Evolutionary conservation across 768 basidiomycete genomes (phyloP).

Genomic region (Russula sp.): DNA sequence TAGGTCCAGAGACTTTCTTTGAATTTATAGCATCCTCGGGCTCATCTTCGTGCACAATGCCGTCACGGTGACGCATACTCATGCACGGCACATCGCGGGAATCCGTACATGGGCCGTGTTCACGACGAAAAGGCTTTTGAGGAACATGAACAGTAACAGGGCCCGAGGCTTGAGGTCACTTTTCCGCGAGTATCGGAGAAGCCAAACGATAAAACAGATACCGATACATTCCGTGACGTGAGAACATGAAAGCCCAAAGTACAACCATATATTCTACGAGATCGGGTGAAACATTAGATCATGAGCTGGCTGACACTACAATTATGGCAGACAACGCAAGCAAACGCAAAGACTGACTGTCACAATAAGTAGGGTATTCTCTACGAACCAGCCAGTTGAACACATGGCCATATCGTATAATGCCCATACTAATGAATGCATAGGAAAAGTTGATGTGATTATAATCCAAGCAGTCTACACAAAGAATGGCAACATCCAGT

Average conservation of each 20-base stretch:
- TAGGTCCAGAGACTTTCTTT: too few relatives aligned
- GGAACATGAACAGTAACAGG: conserved; percentile 14
- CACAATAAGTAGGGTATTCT: conserved; percentile 6
- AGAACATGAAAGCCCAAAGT: conserved; percentile 6
- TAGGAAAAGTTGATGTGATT: background rate
- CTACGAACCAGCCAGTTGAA: conserved; percentile 1
- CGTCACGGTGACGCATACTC: too few relatives aligned
- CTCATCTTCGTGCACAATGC: too few relatives aligned
- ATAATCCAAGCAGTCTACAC: conserved; percentile 15
- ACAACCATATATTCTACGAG: conserved; percentile 15
- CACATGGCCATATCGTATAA: background rate
- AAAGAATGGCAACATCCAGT: conserved; percentile 16
- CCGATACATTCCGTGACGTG: conserved; percentile 48
- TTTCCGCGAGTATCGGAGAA: conserved; percentile 50
- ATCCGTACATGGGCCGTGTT: background rate
- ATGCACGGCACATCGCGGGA: too few relatives aligned
- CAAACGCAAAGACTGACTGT: background rate
- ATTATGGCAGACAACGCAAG: conserved; percentile 3
- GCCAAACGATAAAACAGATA: conserved; percentile 74
- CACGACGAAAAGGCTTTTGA: conserved; percentile 22
- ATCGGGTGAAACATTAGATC: conserved; percentile 4
- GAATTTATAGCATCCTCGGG: too few relatives aligned
- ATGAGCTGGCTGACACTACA: conserved; percentile 1
- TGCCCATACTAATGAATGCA: background rate
- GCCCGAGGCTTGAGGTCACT: conserved; percentile 36